These are phyloP conservation scores for Noccaea caerulescens DNA, from an alignment of 345 rosid species.

Conservation along the genomic window DNA sequence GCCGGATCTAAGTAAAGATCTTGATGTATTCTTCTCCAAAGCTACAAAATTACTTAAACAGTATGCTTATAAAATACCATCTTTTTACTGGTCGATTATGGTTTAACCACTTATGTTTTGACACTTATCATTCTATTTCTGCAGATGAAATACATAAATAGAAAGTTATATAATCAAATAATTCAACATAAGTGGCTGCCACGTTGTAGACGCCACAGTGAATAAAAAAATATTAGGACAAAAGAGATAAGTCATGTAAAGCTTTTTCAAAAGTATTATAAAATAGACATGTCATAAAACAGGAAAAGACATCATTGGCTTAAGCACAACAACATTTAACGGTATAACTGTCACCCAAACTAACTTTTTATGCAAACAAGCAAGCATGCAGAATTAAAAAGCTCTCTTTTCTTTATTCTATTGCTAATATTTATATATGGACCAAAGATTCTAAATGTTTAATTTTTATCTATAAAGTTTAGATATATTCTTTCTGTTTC, in stretches of 20 bases:
- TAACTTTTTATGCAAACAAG: slow-evolving; percentile 38
- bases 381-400: slow-evolving; percentile 43
- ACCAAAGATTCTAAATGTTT: slow-evolving; percentile 19
- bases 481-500: too few relatives aligned
- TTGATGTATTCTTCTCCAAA: neutral
- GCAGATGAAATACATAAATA: neutral
- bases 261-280: slow-evolving; percentile 5
- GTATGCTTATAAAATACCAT: neutral
- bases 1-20: neutral
- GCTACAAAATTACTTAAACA: slow-evolving; percentile 10
- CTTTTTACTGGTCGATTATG: neutral
- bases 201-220: slow-evolving; percentile 45
- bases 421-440: slow-evolving; percentile 6
- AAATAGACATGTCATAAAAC: slow-evolving; percentile 8
- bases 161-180: neutral
- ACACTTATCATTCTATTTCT: neutral
- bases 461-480: neutral
- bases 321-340: slow-evolving; percentile 29
- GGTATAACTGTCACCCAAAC: slow-evolving; percentile 44
- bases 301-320: slow-evolving; percentile 30
- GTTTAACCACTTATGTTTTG: neutral
- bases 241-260: slow-evolving; percentile 22
- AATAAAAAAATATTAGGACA: neutral
- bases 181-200: slow-evolving; percentile 52
- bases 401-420: slow-evolving; percentile 24